Evolutionary conservation across 177 flowering plant genomes (phyloP).

Genomic region (Vitis hybrid): DNA sequence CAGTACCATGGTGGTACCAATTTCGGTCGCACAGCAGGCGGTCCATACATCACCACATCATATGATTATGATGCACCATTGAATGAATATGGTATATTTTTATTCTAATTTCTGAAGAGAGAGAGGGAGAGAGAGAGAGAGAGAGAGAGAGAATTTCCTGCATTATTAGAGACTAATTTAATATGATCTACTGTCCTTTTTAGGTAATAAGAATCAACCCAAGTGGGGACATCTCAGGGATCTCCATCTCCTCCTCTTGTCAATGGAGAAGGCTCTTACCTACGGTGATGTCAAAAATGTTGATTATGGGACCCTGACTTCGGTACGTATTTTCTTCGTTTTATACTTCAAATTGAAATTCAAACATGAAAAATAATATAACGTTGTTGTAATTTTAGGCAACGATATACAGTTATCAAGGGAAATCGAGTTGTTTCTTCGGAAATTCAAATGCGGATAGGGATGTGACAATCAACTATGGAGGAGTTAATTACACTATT

Average conservation of each 20-base stretch:
- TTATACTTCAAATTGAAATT: background rate
- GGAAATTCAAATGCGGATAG: conserved; percentile 14
- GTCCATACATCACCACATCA: conserved; percentile 41
- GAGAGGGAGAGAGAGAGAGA: too few relatives aligned
- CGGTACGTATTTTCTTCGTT: conserved; percentile 14
- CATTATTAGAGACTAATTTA: too few relatives aligned
- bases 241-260: conserved; percentile 28
- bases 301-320: conserved; percentile 4
- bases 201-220: conserved; percentile 49
- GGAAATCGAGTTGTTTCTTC: conserved; percentile 24
- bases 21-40: conserved; percentile 38
- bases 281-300: conserved; percentile 13
- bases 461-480: conserved; percentile 4
- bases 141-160: too few relatives aligned
- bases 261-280: conserved; percentile 30
- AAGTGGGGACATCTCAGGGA: conserved; percentile 52
- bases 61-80: conserved; percentile 55
- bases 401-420: conserved; percentile 15
- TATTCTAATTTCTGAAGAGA: background rate
- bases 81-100: conserved; percentile 41
- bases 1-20: conserved; percentile 51
- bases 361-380: background rate
- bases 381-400: conserved; percentile 9
- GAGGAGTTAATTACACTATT: conserved; percentile 6
- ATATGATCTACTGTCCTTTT: background rate